Percentiles rank a stretch among this genome's conserved stretches.
phyloP scores from a whole-genome alignment of 2,329 filamentous ascomycete species.

The Epichloe sp. region DNA sequence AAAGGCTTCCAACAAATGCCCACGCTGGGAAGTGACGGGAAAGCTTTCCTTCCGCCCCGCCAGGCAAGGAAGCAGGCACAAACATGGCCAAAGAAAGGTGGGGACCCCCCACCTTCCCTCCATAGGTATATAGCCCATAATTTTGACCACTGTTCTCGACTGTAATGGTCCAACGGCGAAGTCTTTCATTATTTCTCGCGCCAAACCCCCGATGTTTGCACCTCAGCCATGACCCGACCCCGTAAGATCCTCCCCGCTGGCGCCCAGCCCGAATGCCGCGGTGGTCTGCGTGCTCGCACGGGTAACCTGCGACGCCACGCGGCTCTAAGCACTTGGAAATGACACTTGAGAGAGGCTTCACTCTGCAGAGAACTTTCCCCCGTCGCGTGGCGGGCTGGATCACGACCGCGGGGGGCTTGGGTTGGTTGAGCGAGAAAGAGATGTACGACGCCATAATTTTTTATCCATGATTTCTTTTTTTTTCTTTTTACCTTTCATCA shows the following conservation, averaged over 20 bases:
- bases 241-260: slow-evolving; percentile 40
- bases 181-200: slow-evolving; percentile 37
- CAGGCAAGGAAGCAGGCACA: neutral
- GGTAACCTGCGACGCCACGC: slow-evolving; percentile 52
- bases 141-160: slow-evolving; percentile 19
- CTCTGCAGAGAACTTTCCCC: slow-evolving; percentile 60
- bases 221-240: slow-evolving; percentile 36
- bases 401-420: slow-evolving; percentile 50
- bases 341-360: slow-evolving; percentile 58
- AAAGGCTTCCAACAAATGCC: no score
- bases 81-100: no score
- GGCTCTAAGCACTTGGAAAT: slow-evolving; percentile 55
- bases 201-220: neutral
- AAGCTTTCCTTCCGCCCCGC: no score
- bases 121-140: slow-evolving; percentile 14
- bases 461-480: slow-evolving; percentile 16
- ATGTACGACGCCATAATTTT: slow-evolving; percentile 34
- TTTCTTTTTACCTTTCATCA: neutral
- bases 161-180: slow-evolving; percentile 54
- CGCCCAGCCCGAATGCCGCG: slow-evolving; percentile 58
- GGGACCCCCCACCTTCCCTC: neutral
- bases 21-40: no score
- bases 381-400: slow-evolving; percentile 59
- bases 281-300: slow-evolving; percentile 50
- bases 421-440: slow-evolving; percentile 41